These are phyloP conservation scores for Antrodiella citrinella DNA, from an alignment of 768 basidiomycete species.

Conservation along the genomic window DNA sequence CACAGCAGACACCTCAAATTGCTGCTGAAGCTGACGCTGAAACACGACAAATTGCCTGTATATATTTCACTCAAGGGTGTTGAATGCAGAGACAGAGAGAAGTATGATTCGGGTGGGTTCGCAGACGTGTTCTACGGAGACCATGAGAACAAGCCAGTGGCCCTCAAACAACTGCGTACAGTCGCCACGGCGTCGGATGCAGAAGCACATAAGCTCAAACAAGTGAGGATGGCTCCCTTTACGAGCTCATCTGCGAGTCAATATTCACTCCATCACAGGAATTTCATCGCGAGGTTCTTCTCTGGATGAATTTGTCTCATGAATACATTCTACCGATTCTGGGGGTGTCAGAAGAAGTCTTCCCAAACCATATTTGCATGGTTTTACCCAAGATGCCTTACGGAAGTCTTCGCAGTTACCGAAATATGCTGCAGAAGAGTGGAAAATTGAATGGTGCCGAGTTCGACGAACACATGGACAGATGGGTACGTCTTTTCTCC, in stretches of 20 bases:
- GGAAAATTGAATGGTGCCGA: not conserved
- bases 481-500: not conserved
- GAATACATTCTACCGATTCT: conserved; percentile 1
- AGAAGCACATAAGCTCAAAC: not conserved
- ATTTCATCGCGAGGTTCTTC: conserved; percentile 2
- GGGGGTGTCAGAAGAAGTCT: not conserved
- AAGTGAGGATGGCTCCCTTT: not conserved
- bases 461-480: not conserved
- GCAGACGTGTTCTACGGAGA: conserved; percentile 1
- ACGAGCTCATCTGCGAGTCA: not conserved
- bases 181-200: not conserved
- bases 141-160: not conserved
- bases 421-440: not conserved
- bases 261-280: not conserved
- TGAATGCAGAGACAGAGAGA: not conserved
- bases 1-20: not conserved
- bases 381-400: conserved; percentile 2
- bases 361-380: not conserved
- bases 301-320: conserved; percentile 5
- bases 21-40: not conserved
- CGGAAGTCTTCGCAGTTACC: not conserved
- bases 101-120: not conserved
- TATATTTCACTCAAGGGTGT: not conserved
- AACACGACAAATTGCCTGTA: not conserved
- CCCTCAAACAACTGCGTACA: conserved; percentile 2